Conservation (phyloP, 2,329 filamentous ascomycete genomes). For the Aspergillus sp. region DNA sequence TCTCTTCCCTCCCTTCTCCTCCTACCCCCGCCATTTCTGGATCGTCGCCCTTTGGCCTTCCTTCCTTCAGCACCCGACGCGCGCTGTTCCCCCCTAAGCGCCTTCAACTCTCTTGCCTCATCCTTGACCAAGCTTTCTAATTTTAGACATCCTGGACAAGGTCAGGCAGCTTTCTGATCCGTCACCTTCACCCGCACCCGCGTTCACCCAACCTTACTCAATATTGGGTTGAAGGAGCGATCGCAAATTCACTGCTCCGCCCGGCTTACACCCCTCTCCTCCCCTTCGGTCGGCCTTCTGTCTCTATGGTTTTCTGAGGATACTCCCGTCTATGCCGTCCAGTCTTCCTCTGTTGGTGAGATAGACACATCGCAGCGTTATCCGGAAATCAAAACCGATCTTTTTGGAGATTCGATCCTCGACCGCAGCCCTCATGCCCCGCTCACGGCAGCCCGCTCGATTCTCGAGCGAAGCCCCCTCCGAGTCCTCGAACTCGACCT, state of each 20-base stretch:
- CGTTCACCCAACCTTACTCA: neutral
- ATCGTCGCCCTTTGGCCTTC: conserved; percentile 18
- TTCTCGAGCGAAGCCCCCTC: conserved; percentile 41
- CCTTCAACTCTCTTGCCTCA: conserved; percentile 2
- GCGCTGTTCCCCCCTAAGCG: conserved; percentile 15
- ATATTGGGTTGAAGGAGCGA: neutral
- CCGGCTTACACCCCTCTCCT: neutral
- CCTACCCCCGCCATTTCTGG: conserved; percentile 1
- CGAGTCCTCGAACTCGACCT: conserved; percentile 46
- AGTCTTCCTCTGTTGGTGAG: conserved; percentile 7
- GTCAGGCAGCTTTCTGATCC: neutral
- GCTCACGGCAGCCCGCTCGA: conserved; percentile 36
- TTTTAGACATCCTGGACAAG: neutral
- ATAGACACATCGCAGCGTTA: conserved; percentile 2
- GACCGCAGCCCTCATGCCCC: conserved; percentile 31
- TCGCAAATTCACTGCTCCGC: conserved; percentile 2
- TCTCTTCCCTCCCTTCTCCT: conserved; percentile 1
- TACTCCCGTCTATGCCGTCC: conserved; percentile 12
- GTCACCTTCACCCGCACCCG: neutral
- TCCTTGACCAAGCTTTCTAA: neutral
- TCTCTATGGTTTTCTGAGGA: conserved; percentile 5
- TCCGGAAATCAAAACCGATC: conserved; percentile 1
- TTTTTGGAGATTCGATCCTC: neutral
- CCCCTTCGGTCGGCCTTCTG: conserved; percentile 1
- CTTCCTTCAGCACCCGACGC: conserved; percentile 15